These are phyloP conservation scores for Lichtheimia ramosa DNA, from an alignment of 371 early-diverging fungal genomes.

Conservation along the genomic window DNA sequence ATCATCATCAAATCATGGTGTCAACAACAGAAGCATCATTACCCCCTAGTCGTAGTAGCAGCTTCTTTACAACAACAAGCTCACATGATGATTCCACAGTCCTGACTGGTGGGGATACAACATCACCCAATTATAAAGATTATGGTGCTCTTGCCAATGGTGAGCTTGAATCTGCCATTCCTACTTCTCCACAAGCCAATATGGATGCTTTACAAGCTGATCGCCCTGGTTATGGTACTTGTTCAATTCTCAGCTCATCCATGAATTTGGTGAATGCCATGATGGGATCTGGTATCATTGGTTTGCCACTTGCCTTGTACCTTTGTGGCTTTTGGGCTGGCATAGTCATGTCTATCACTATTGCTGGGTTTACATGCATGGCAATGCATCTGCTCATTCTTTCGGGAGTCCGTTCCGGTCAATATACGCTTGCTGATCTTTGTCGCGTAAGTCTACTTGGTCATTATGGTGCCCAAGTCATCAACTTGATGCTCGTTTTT, in stretches of 20 bases:
- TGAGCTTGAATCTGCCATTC: too few relatives aligned
- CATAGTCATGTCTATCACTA: slow-evolving; percentile 34
- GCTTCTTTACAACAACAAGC: too few relatives aligned
- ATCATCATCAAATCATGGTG: too few relatives aligned
- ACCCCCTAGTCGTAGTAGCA: too few relatives aligned
- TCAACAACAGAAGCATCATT: too few relatives aligned
- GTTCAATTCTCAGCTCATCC: slow-evolving; percentile 12
- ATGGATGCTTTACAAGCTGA: slow-evolving; percentile 14
- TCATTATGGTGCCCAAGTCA: slow-evolving; percentile 28
- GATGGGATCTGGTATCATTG: slow-evolving; percentile 63
- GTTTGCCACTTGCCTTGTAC: slow-evolving; percentile 50
- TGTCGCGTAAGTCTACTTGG: slow-evolving; percentile 36
- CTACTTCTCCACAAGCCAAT: too few relatives aligned
- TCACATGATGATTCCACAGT: too few relatives aligned
- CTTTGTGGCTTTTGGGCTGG: slow-evolving; percentile 58
- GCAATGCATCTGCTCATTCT: slow-evolving; percentile 51
- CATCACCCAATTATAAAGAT: too few relatives aligned
- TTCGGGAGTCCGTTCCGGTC: slow-evolving; percentile 35
- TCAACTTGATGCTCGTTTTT: slow-evolving; percentile 48
- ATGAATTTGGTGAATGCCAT: slow-evolving; percentile 57
- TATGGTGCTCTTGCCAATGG: too few relatives aligned
- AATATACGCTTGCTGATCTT: slow-evolving; percentile 16
- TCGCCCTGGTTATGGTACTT: slow-evolving; percentile 18
- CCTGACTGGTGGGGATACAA: too few relatives aligned
- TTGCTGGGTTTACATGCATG: slow-evolving; percentile 43